Percentiles rank a stretch among this genome's conserved stretches.
These are phyloP conservation scores for Naganishia onofrii DNA, from an alignment of 768 basidiomycete genomes.

Conservation along the genomic window DNA sequence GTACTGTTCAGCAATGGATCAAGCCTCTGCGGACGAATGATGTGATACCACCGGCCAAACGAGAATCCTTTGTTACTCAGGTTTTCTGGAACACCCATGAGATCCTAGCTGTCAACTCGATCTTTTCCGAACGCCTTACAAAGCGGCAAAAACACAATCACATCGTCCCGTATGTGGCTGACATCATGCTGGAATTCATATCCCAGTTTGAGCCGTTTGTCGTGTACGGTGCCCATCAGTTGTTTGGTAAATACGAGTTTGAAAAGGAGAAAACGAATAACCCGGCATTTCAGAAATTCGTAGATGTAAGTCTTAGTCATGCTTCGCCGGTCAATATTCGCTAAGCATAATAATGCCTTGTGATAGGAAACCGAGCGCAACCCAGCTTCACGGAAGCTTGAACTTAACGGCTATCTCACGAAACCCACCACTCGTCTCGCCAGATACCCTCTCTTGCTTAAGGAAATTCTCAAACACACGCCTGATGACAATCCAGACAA, in stretches of 20 bases:
- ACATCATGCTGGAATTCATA: conserved; percentile 80
- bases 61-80: conserved; percentile 82
- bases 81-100: conserved; percentile 98
- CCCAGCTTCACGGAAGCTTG: conserved; percentile 92
- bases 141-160: conserved; percentile 94
- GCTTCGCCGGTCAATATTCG: background rate
- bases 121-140: conserved; percentile 86
- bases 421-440: conserved; percentile 97
- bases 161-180: conserved; percentile 86
- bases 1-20: conserved; percentile 75
- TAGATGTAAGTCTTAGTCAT: conserved; percentile 66
- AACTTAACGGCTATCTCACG: conserved; percentile 94
- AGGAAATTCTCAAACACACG: conserved; percentile 88
- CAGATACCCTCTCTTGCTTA: conserved; percentile 89
- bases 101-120: conserved; percentile 84
- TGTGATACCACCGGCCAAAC: conserved; percentile 70
- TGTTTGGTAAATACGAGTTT: conserved; percentile 98
- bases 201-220: conserved; percentile 91
- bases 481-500: conserved; percentile 87
- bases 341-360: background rate
- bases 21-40: conserved; percentile 73
- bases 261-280: conserved; percentile 97
- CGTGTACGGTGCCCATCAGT: conserved; percentile 89
- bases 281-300: conserved; percentile 86
- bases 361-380: conserved; percentile 78